Percentiles rank a stretch among this genome's conserved stretches.
These are phyloP conservation scores for Cercospora janseana DNA, from an alignment of 2,329 filamentous ascomycete species.

Conservation along the genomic window DNA sequence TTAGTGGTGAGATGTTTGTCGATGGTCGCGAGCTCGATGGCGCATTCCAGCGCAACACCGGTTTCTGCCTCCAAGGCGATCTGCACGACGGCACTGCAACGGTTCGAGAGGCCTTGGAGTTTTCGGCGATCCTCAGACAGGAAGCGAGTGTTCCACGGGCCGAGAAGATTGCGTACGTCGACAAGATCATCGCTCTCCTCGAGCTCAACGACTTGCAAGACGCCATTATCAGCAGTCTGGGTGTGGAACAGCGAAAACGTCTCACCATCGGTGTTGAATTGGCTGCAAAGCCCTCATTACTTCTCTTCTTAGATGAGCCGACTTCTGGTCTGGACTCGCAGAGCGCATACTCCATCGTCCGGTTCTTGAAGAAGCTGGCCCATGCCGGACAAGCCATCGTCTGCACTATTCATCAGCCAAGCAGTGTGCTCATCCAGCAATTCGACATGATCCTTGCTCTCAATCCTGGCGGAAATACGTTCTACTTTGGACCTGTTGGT, in stretches of 20 bases:
- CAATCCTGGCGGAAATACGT: conserved; percentile 66
- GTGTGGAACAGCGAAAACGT: conserved; percentile 69
- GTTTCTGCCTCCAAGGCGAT: conserved; percentile 71
- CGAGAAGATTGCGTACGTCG: conserved; percentile 66
- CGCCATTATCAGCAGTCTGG: conserved; percentile 62
- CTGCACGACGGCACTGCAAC: conserved; percentile 67
- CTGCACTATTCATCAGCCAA: conserved; percentile 73
- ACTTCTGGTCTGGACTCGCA: conserved; percentile 70
- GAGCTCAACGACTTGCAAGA: conserved; percentile 66
- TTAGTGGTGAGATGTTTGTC: conserved; percentile 69
- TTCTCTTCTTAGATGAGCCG: conserved; percentile 71
- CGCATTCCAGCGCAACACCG: conserved; percentile 67
- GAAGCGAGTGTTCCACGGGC: conserved; percentile 52
- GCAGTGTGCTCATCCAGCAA: conserved; percentile 65
- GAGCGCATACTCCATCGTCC: conserved; percentile 65
- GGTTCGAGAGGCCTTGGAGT: conserved; percentile 66
- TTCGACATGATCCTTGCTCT: conserved; percentile 72
- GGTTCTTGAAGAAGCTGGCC: conserved; percentile 66
- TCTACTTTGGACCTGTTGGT: conserved; percentile 72
- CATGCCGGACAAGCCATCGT: conserved; percentile 68
- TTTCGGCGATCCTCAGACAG: conserved; percentile 65
- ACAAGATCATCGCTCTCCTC: conserved; percentile 64
- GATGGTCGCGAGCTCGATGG: conserved; percentile 61
- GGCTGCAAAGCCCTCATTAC: conserved; percentile 64
- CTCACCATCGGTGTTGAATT: conserved; percentile 73